Conservation (phyloP, 208 protist species). For the Trypanosoma vivax region DNA sequence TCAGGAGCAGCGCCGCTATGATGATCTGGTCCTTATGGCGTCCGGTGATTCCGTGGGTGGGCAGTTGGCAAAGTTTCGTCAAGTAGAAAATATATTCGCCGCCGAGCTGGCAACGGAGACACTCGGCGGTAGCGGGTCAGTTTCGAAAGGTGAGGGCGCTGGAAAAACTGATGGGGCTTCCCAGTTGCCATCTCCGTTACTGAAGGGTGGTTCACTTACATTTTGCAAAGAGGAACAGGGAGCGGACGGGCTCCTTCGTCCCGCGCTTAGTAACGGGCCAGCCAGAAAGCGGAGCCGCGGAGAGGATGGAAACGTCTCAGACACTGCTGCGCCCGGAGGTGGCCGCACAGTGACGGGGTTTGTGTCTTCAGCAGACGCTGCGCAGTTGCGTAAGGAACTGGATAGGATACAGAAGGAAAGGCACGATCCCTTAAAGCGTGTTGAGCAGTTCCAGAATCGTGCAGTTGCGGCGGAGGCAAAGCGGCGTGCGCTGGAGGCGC, state of each 20-base stretch:
- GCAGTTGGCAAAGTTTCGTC: conserved; percentile 34
- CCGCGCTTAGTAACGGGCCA: conserved; percentile 2
- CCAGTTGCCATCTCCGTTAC: no score
- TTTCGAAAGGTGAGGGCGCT: background rate
- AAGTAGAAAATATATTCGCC: conserved; percentile 68
- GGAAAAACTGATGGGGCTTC: background rate
- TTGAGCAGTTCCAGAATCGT: conserved; percentile 54
- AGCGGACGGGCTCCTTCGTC: background rate
- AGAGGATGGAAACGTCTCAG: background rate
- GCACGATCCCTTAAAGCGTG: conserved; percentile 54
- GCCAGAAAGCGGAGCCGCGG: conserved; percentile 9
- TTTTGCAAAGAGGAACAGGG: conserved; percentile 15
- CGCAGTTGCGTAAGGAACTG: conserved; percentile 46
- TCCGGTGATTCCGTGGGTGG: conserved; percentile 21
- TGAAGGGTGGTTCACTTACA: conserved; percentile 2
- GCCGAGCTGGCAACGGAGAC: conserved; percentile 19
- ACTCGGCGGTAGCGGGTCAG: no score
- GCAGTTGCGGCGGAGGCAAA: conserved; percentile 56
- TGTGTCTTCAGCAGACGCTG: conserved; percentile 44
- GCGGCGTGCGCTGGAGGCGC: conserved; percentile 21
- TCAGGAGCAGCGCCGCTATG: conserved; percentile 75
- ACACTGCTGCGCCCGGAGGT: background rate
- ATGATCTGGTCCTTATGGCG: conserved; percentile 43
- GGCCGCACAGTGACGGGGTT: conserved; percentile 34
- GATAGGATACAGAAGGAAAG: conserved; percentile 60